Conservation (phyloP, 176 grass and related monocot genomes). For the Carex myosuroides region DNA sequence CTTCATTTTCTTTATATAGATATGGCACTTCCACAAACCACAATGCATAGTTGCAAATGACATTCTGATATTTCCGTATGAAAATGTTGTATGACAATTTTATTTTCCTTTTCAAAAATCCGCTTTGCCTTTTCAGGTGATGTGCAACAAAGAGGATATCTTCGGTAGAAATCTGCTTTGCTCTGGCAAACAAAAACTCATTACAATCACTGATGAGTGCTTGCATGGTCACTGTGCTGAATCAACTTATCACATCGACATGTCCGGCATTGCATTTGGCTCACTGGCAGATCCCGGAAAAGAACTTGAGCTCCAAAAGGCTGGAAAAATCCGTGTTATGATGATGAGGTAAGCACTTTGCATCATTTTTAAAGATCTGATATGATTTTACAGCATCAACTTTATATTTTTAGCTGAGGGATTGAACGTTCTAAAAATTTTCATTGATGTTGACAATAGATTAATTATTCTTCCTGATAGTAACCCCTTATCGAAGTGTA, state of each 20-base stretch:
- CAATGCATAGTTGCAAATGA: neutral
- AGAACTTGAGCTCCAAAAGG: conserved; percentile 52
- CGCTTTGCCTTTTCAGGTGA: conserved; percentile 29
- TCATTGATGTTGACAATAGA: neutral
- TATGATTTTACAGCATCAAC: neutral
- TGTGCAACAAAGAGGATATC: conserved; percentile 15
- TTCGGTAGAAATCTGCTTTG: conserved; percentile 17
- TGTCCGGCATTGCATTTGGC: conserved; percentile 73
- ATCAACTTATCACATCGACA: conserved; percentile 55
- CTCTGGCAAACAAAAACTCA: conserved; percentile 36
- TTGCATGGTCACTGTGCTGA: conserved; percentile 38
- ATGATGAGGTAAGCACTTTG: conserved; percentile 40
- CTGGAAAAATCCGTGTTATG: conserved; percentile 60
- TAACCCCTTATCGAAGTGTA: neutral
- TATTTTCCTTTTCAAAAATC: neutral
- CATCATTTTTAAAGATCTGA: neutral
- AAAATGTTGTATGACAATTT: neutral
- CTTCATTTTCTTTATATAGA: neutral
- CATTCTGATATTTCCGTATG: neutral
- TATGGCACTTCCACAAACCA: too few species aligned
- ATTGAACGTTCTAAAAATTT: neutral
- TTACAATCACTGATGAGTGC: conserved; percentile 77
- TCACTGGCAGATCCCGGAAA: conserved; percentile 43
- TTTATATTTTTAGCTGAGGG: neutral
- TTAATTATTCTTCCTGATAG: neutral